Conservation (phyloP, 2,329 filamentous ascomycete genomes). For the Aureobasidium namibiae region DNA sequence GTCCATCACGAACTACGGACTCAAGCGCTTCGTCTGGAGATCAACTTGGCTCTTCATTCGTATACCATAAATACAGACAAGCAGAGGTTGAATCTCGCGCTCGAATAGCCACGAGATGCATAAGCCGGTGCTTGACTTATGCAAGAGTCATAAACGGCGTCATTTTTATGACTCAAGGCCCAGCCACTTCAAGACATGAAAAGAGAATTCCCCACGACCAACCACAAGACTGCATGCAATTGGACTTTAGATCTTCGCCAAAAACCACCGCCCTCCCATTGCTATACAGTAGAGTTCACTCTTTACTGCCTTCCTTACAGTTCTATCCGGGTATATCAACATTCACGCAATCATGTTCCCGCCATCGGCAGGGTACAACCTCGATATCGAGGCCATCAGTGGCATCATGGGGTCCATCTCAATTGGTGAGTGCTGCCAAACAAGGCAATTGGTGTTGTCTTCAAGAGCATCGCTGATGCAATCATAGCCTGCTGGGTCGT, state of each 20-base stretch:
- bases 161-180: slow-evolving; percentile 2
- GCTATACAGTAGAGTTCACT: neutral
- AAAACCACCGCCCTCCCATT: neutral
- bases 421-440: slow-evolving; percentile 40
- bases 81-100: neutral
- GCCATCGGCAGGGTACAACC: slow-evolving; percentile 49
- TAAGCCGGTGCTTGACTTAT: neutral
- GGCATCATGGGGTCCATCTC: slow-evolving; percentile 93
- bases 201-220: slow-evolving; percentile 9
- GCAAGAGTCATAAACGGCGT: neutral
- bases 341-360: slow-evolving; percentile 39
- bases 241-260: neutral
- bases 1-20: no score
- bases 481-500: slow-evolving; percentile 82
- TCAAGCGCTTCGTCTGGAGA: neutral
- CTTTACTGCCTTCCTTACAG: neutral
- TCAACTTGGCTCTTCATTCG: neutral
- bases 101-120: neutral
- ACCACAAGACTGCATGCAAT: slow-evolving; percentile 3
- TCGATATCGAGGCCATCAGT: slow-evolving; percentile 84
- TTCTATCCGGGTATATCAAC: neutral
- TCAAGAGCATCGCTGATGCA: neutral
- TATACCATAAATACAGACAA: neutral
- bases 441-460: neutral
- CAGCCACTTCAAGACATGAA: neutral